These are phyloP conservation scores for Phytophthora meadii DNA, from an alignment of 352 stramenopile genomes.

Conservation along the genomic window DNA sequence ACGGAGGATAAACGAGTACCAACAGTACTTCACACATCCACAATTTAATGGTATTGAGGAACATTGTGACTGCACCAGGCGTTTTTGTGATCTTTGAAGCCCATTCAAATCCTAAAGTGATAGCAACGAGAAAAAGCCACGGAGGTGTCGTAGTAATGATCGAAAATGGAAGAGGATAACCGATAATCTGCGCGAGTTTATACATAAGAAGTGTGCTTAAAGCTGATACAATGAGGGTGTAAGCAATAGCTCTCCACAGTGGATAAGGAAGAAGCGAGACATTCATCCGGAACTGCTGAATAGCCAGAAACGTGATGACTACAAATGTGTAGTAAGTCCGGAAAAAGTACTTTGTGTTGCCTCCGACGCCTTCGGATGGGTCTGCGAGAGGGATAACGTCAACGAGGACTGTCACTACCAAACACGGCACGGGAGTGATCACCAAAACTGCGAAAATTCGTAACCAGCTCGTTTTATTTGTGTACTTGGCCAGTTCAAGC, in stretches of 20 bases:
- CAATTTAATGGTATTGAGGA: conserved; percentile 15
- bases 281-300: conserved; percentile 19
- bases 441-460: conserved; percentile 13
- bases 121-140: conserved; percentile 5
- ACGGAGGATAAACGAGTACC: conserved; percentile 4
- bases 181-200: neutral
- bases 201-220: conserved; percentile 5
- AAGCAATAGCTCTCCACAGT: conserved; percentile 5
- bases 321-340: conserved; percentile 26
- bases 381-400: conserved; percentile 19
- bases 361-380: conserved; percentile 11
- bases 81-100: conserved; percentile 8
- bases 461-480: neutral
- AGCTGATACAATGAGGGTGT: conserved; percentile 7
- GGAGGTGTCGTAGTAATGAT: conserved; percentile 13
- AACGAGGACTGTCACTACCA: conserved; percentile 12
- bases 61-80: conserved; percentile 1
- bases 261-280: conserved; percentile 18
- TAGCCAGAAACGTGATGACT: conserved; percentile 22
- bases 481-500: conserved; percentile 6
- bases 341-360: conserved; percentile 19
- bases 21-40: conserved; percentile 20
- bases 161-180: conserved; percentile 27
- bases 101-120: conserved; percentile 15
- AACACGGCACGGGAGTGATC: conserved; percentile 16